These are phyloP conservation scores for Solanum aculeatissimum DNA, from an alignment of 305 asterid genomes.

Conservation along the genomic window DNA sequence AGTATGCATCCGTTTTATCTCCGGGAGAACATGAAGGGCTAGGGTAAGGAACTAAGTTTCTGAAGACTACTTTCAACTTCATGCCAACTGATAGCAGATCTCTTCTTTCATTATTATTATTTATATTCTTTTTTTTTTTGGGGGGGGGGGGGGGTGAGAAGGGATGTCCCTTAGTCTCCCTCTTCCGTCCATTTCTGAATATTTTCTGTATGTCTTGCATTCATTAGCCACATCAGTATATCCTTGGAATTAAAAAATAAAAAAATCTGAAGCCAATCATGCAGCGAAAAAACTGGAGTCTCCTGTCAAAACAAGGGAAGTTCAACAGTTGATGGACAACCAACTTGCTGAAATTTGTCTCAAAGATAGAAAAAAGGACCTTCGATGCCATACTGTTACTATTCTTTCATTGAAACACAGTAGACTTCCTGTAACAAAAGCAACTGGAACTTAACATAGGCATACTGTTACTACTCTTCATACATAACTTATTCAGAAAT, in stretches of 20 bases:
- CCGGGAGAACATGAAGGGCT: constrained; percentile 87
- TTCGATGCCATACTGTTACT: neutral
- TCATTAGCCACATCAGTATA: neutral
- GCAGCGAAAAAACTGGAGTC: neutral
- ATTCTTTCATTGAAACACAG: too few relatives aligned
- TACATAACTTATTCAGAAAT: neutral
- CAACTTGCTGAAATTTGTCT: neutral
- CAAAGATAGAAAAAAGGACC: neutral
- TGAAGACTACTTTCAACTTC: neutral
- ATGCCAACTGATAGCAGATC: neutral
- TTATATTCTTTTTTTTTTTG: neutral
- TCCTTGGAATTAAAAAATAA: neutral
- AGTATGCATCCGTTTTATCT: constrained; percentile 83
- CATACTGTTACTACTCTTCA: neutral
- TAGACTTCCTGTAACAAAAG: neutral
- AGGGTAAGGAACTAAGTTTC: constrained; percentile 53
- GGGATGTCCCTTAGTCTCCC: neutral
- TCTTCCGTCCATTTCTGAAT: neutral
- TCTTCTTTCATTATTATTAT: neutral
- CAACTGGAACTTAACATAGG: neutral
- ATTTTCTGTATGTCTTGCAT: neutral
- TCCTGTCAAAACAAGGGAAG: neutral
- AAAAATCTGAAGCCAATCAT: neutral
- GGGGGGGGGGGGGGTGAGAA: neutral
- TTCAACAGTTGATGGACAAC: neutral